These are phyloP conservation scores for Xylaria digitata DNA, from an alignment of 2,329 filamentous ascomycete species.

Conservation along the genomic window DNA sequence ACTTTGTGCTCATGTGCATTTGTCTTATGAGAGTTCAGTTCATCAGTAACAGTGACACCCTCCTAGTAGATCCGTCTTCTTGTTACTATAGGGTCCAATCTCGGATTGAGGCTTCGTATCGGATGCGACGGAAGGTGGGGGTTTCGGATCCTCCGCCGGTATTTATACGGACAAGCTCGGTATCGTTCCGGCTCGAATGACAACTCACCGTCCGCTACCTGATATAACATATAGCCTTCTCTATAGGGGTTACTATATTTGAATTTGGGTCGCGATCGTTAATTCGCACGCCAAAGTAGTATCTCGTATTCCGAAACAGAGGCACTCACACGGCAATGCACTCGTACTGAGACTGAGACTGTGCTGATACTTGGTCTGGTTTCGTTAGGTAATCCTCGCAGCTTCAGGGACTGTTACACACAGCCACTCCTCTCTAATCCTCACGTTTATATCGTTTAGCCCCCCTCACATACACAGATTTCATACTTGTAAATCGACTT, in stretches of 20 bases:
- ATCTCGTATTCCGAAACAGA: slow-evolving; percentile 11
- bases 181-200: slow-evolving; percentile 25
- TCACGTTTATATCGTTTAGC: no score
- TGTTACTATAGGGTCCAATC: neutral
- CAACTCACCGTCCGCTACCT: neutral
- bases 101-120: slow-evolving; percentile 3
- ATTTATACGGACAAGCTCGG: slow-evolving; percentile 18
- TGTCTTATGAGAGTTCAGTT: neutral
- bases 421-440: no score
- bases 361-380: no score
- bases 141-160: slow-evolving; percentile 18
- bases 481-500: no score
- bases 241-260: neutral
- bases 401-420: no score
- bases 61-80: neutral
- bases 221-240: neutral
- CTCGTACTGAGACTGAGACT: no score
- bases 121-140: slow-evolving; percentile 22
- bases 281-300: neutral
- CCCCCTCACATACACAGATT: no score
- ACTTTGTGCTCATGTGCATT: neutral
- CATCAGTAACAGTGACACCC: neutral
- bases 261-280: neutral
- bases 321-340: neutral
- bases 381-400: no score